Base-by-base conservation (phyloP, 75 land plant genomes). In the Sequoiadendron giganteum region DNA sequence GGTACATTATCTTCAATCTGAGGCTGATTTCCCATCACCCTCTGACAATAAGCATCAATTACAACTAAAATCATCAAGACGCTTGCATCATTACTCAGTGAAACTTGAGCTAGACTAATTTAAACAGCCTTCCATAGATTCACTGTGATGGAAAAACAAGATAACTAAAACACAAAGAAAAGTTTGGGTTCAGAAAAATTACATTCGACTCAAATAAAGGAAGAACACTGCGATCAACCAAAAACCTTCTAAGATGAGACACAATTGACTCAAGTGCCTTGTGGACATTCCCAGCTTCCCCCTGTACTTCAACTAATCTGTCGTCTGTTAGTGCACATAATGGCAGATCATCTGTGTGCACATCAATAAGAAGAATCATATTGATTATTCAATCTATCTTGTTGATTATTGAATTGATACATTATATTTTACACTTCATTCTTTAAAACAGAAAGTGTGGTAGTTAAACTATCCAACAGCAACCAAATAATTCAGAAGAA, bases 321-420 rank as follows among this genome's bases (percentile, higher is more conserved):
- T 98, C 99, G 87, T 98, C 99, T 86, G 92, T 93, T 88, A 98
- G 90, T 52, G 98, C 98, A 94, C 93, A 93, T n/a, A 89, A 87
- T 13, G 99, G 98, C 21, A 98, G 90, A 86, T 96, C 96, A 43
- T 96, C 98, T 96, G 94, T 92, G 91, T 52, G 70, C 38, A 73
- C 32, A 48, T 78, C 58, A 39, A 82, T 21, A 36, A 86, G n/a
- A 73, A n/a, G 36, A 45, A 79, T 47, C 34, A 25, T 58, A 45
- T 65, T 15, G 10, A 61, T 25, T 65, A 89, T 85, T 48, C 86
- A 49, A 30, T 32, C 38, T 16, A 14, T 18, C 19, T 85, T 10
- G 4, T 39, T 32, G 5, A 45, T 30, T 47, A 19, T 85, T 49
- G 65, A 85, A 85, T 39, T 85, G 13, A n/a, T 5, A 14, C 86